phyloP scores from a whole-genome alignment of 345 rosid species.

The Eucalyptus coolabah region DNA sequence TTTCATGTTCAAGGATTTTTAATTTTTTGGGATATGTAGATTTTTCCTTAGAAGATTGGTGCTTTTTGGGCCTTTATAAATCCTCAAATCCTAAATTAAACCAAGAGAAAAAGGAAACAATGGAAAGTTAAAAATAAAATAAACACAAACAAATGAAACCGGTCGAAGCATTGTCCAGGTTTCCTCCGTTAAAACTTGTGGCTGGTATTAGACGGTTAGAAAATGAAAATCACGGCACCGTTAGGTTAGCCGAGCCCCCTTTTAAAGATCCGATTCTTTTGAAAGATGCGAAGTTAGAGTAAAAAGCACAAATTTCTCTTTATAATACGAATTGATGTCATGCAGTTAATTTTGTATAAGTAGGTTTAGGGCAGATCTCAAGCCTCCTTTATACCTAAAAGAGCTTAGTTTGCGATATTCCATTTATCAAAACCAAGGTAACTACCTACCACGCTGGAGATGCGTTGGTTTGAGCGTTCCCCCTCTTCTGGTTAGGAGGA shows the following conservation, averaged over 20 bases:
- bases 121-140: too few species aligned
- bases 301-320: background rate
- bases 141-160: background rate
- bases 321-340: background rate
- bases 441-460: background rate
- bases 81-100: background rate
- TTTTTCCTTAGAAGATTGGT: background rate
- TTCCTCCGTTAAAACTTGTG: too few species aligned
- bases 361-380: background rate
- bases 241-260: too few species aligned
- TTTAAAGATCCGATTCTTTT: background rate
- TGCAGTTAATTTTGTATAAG: background rate
- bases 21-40: background rate
- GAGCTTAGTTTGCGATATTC: background rate
- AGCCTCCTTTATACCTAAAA: background rate
- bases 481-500: rapidly evolving
- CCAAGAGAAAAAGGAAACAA: background rate
- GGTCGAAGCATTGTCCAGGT: background rate
- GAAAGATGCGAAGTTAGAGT: background rate
- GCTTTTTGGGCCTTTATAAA: background rate
- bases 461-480: rapidly evolving
- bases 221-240: too few species aligned
- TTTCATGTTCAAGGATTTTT: background rate
- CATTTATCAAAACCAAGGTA: background rate
- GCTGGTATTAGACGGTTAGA: too few species aligned